These are phyloP conservation scores for Acorus calamus DNA, from an alignment of 106 monocot genomes.

Conservation along the genomic window DNA sequence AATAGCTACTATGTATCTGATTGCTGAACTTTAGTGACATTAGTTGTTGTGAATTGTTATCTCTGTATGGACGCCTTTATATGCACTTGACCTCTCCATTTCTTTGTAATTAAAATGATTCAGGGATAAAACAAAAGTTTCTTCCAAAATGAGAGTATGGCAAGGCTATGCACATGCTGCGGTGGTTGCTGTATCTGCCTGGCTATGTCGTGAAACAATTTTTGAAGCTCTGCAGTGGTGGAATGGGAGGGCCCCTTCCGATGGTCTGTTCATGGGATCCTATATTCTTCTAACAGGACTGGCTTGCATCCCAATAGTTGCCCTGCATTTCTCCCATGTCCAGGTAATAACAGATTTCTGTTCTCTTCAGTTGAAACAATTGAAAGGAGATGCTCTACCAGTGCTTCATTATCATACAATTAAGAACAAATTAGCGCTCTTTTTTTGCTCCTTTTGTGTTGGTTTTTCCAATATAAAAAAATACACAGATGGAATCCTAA, in stretches of 20 bases:
- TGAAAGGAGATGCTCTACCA: too few species aligned
- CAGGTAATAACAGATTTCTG: slow-evolving; percentile 33
- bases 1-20: too few species aligned
- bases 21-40: too few species aligned
- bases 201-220: slow-evolving; percentile 87
- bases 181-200: slow-evolving; percentile 73
- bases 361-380: too few species aligned
- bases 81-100: too few species aligned
- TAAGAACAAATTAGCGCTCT: too few species aligned
- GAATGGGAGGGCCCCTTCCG: slow-evolving; percentile 87
- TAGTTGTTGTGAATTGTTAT: too few species aligned
- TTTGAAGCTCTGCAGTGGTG: slow-evolving; percentile 98
- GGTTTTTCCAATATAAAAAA: too few species aligned
- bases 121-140: slow-evolving; percentile 76
- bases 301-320: slow-evolving; percentile 88
- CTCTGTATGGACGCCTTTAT: too few species aligned
- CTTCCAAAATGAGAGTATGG: slow-evolving; percentile 87
- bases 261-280: slow-evolving; percentile 79
- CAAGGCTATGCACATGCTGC: slow-evolving; percentile 83
- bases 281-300: slow-evolving; percentile 72
- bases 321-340: slow-evolving; percentile 85
- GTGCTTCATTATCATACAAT: too few species aligned
- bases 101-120: background rate
- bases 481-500: too few species aligned
- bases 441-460: too few species aligned